Evolutionary conservation across 345 rosid genomes (phyloP).

Genomic region (Excoecaria cochinchinensis): DNA sequence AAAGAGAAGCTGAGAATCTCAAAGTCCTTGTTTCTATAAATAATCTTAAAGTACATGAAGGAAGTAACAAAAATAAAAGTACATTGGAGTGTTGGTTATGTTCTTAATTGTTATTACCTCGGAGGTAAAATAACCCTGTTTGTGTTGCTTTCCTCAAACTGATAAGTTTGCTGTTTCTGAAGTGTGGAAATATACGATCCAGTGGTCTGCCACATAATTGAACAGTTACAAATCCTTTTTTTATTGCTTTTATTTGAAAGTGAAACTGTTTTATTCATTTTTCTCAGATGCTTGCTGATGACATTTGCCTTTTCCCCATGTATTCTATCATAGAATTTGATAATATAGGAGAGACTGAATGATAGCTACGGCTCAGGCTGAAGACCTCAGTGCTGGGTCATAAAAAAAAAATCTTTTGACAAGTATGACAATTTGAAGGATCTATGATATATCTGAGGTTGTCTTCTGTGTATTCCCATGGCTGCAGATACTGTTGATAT

Average conservation of each 20-base stretch:
- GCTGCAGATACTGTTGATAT: constrained; percentile 4
- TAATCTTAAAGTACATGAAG: not conserved
- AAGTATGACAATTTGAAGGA: constrained; percentile 21
- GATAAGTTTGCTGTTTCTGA: not conserved
- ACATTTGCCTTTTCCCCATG: constrained; percentile 10
- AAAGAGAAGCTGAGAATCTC: not conserved
- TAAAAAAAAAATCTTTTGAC: not conserved
- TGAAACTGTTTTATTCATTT: not conserved
- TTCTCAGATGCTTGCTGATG: constrained; percentile 4
- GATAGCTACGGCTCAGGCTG: constrained; percentile 13
- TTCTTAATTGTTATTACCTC: not conserved
- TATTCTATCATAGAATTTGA: constrained; percentile 4
- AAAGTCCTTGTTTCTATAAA: not conserved
- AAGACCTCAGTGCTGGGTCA: not conserved
- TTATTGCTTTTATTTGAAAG: not conserved
- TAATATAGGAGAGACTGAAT: not conserved
- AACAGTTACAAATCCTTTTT: not conserved
- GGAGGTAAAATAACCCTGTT: not conserved
- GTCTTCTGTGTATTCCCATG: not conserved
- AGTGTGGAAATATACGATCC: not conserved
- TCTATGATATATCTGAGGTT: constrained; percentile 6
- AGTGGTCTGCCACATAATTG: not conserved
- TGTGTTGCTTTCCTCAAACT: not conserved
- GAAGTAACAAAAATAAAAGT: not conserved
- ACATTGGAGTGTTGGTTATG: not conserved